Evolutionary conservation across 305 asterid species (phyloP).

Genomic region (Petunia hybrid): DNA sequence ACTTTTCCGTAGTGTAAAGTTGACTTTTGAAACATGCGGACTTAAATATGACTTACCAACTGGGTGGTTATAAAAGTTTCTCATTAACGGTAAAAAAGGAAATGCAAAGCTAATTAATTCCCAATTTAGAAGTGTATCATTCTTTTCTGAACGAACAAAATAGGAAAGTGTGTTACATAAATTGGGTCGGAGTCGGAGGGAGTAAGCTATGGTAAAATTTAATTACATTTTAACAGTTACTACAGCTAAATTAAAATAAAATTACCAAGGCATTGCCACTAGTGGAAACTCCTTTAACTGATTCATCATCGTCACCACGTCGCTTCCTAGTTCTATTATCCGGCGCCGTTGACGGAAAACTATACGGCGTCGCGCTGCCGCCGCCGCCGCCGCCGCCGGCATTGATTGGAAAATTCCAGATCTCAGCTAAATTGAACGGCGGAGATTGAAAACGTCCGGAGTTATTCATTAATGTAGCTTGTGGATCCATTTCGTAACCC

Average conservation of each 20-base stretch:
- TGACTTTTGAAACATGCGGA: background rate
- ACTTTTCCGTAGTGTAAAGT: background rate
- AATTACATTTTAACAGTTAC: background rate
- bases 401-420: constrained; percentile 70
- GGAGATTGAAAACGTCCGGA: constrained; percentile 40
- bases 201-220: too few species aligned
- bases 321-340: constrained; percentile 48
- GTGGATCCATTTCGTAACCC: constrained; percentile 65
- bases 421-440: constrained; percentile 67
- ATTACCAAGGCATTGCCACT: constrained; percentile 50
- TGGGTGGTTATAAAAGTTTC: background rate
- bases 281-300: constrained; percentile 48
- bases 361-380: constrained; percentile 37
- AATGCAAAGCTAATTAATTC: too few species aligned
- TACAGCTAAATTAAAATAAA: constrained; percentile 23
- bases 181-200: too few species aligned
- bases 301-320: constrained; percentile 46
- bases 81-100: background rate
- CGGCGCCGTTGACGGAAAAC: background rate
- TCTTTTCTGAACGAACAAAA: background rate
- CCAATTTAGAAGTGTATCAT: too few species aligned
- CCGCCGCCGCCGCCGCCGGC: constrained; percentile 22
- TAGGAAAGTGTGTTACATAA: background rate
- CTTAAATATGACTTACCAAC: background rate
- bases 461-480: constrained; percentile 50